These are phyloP conservation scores for Cutaneotrichosporon daszewskae DNA, from an alignment of 1,284 basidiomycete genomes.

Conservation along the genomic window DNA sequence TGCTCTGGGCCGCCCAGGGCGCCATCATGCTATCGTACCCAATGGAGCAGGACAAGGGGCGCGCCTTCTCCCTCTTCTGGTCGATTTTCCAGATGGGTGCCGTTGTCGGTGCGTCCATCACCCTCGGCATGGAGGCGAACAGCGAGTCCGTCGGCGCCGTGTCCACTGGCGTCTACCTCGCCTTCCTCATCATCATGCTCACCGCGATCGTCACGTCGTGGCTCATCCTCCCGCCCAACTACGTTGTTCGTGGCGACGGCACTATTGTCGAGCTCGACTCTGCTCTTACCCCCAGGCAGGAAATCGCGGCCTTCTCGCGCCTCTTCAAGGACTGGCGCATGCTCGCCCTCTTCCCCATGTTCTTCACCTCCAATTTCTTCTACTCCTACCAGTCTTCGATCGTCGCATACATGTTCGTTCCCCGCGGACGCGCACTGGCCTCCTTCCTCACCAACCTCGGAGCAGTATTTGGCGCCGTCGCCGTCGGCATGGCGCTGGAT, in stretches of 20 bases:
- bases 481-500: slow-evolving; percentile 41
- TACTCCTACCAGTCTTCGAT: slow-evolving; percentile 39
- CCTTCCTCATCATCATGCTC: slow-evolving; percentile 45
- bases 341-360: slow-evolving; percentile 35
- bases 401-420: slow-evolving; percentile 32
- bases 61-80: slow-evolving; percentile 50
- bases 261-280: slow-evolving; percentile 31
- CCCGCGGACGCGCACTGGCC: slow-evolving; percentile 35
- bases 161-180: slow-evolving; percentile 39
- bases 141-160: slow-evolving; percentile 21
- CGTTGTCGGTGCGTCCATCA: slow-evolving; percentile 49
- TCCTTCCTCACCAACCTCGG: slow-evolving; percentile 33
- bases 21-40: slow-evolving; percentile 50
- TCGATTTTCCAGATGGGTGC: slow-evolving; percentile 49
- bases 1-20: slow-evolving; percentile 45
- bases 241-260: slow-evolving; percentile 35
- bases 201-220: slow-evolving; percentile 26
- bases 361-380: slow-evolving; percentile 39
- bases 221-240: slow-evolving; percentile 35
- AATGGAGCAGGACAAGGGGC: slow-evolving; percentile 48
- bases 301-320: slow-evolving; percentile 24
- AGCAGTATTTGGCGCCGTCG: slow-evolving; percentile 35
- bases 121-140: slow-evolving; percentile 42
- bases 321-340: slow-evolving; percentile 38
- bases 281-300: slow-evolving; percentile 20